Base-by-base conservation (phyloP, 306 rosid genomes). In the Cicer bijugum region DNA sequence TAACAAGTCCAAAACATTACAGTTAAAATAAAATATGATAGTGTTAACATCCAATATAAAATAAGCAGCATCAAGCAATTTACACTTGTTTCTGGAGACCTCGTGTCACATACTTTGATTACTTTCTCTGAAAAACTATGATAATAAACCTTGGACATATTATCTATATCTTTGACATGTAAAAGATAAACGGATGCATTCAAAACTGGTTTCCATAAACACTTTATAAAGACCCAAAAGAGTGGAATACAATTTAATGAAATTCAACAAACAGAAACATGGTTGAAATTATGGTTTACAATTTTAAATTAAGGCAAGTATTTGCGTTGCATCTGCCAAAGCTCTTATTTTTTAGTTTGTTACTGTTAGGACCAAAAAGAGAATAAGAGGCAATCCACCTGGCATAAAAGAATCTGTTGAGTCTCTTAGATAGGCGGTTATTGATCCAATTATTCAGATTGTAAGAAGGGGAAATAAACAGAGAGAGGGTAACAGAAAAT, bases 1-100 rank as follows among this genome's bases (percentile, higher is more conserved):
- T 79, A 71, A 85, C 40, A 67, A 82, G 42, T 6, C 44, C 77
- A 74, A 66, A 20, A 71, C 3, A 62, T n/a, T 0, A 23, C 9
- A 58, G 14, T 68, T 33, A 58, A 44, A 38, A 67, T 55, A 75
- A 10, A 70, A 58, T 33, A 45, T 68, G 37, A 69, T 3, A n/a
- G 44, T 17, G 20, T 71, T 71, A 38, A 60, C 58, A 69, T 51
- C 48, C 35, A 61, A 60, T 6, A 60, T 52, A 59, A 42, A 56
- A 70, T 63, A 38, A 66, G 72, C 19, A 53, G 43, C 12, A 17
- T 20, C 59, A 72, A 62, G 50, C 37, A 42, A 44, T 61, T 40
- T 33, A 4, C 16, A 44, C 63, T 70, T 35, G 11, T 56, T 12
- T 59, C 4, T 38, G 4, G 1, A 59, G 19, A 19, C 67, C 48